phyloP scores from a whole-genome alignment of 2,329 filamentous ascomycete genomes.

The Coniella lustricola region DNA sequence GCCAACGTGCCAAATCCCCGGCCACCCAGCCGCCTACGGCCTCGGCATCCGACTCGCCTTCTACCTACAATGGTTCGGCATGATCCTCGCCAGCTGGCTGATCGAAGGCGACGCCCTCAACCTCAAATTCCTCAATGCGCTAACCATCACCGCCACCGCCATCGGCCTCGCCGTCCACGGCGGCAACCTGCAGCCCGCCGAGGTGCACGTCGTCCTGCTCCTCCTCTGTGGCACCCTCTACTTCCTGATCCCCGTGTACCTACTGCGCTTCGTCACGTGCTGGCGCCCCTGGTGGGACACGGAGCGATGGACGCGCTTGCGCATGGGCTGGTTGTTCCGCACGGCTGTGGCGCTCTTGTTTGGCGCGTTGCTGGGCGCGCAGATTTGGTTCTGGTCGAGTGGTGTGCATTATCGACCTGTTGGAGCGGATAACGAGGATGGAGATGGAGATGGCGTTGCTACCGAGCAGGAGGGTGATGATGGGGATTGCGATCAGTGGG shows the following conservation, averaged over 20 bases:
- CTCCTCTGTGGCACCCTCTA: conserved; percentile 17
- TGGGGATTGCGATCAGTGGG: conserved; percentile 11
- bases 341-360: conserved; percentile 9
- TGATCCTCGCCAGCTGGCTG: conserved; percentile 15
- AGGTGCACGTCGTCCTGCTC: conserved; percentile 19
- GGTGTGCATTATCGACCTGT: conserved; percentile 15
- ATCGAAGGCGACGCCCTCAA: conserved; percentile 8
- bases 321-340: conserved; percentile 7
- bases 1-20: conserved; percentile 8
- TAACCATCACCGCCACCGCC: conserved; percentile 12
- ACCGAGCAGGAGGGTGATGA: not conserved
- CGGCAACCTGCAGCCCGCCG: conserved; percentile 7
- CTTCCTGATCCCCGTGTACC: conserved; percentile 15
- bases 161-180: conserved; percentile 9
- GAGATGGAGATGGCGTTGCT: no score
- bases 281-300: conserved; percentile 20
- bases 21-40: conserved; percentile 9
- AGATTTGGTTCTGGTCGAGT: conserved; percentile 20
- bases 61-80: conserved; percentile 16
- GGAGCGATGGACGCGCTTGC: conserved; percentile 13
- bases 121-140: conserved; percentile 11
- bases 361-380: conserved; percentile 13
- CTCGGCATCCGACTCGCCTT: conserved; percentile 14
- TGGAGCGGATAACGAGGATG: not conserved
- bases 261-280: conserved; percentile 19